Percentiles rank a stretch among this genome's conserved stretches.
Conservation (phyloP, 2,329 filamentous ascomycete species). For the Remersonia thermophila region DNA sequence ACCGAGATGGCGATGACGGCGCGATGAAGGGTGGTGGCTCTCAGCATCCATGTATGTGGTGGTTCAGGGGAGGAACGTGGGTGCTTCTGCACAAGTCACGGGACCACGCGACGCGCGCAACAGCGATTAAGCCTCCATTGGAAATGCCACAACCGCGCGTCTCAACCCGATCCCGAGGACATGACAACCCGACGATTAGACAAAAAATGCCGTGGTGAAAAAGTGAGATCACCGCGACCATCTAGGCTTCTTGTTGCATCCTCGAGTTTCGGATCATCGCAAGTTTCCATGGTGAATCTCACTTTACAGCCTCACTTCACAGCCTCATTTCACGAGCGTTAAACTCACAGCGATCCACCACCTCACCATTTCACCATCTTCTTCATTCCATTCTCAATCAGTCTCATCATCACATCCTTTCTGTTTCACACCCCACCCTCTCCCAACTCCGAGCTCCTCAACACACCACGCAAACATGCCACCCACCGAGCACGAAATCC, state of each 20-base stretch:
- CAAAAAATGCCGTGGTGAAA: too few relatives aligned
- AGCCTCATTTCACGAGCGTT: too few relatives aligned
- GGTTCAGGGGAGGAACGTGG: too few relatives aligned
- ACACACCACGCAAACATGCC: slow-evolving; percentile 38
- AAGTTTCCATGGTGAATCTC: not conserved
- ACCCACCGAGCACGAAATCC: slow-evolving; percentile 61
- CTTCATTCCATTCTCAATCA: not conserved
- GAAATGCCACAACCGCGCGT: too few relatives aligned
- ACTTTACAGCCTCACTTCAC: not conserved
- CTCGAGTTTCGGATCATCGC: not conserved
- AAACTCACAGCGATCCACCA: too few relatives aligned
- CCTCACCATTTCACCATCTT: too few relatives aligned
- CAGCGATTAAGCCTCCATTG: not conserved
- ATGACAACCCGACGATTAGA: too few relatives aligned
- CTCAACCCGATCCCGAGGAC: too few relatives aligned
- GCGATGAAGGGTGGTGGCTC: not conserved
- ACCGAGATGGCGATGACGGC: too few relatives aligned
- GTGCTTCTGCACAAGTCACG: not conserved
- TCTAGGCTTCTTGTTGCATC: not conserved
- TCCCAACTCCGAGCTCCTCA: too few relatives aligned
- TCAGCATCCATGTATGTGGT: not conserved
- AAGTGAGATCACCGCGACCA: too few relatives aligned
- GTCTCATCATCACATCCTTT: not conserved
- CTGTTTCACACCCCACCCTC: not conserved
- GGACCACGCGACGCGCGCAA: not conserved